Evolutionary conservation across 768 basidiomycete genomes (phyloP), one percentile per base, ranked within the genome.

Genomic region (Tulasnella sp.): DNA sequence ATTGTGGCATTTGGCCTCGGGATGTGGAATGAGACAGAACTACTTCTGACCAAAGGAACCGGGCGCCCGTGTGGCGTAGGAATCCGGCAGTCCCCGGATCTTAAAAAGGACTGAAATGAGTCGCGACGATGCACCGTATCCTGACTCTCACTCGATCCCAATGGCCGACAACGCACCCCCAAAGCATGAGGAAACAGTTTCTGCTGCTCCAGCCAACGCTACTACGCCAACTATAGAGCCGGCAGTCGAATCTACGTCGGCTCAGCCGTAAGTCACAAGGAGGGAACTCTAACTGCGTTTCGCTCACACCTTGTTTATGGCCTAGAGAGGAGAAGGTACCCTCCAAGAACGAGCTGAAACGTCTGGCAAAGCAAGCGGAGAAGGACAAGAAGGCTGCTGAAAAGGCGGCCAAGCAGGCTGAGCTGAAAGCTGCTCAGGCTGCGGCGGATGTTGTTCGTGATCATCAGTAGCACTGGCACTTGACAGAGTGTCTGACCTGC

Each of bases 321-420:
- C 14, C 52, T 32, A 59, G 52, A 29, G 52, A 59, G 52, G 52
- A 14, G 5, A 59, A 59, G 26, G 52, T 2, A 59, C 92, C 89
- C 7, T 88, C 89, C 71, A 98, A 97, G 82, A 92, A 84, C 77
- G 94, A 95, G 77, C 79, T 94, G 73, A 98, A 98, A 84, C 95
- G 94, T 81, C 87, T 88, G 37, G 90, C 90, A 37, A 98, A 97
- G 80, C 90, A 90, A 63, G 90, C 88, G 14, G 92, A 95, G 81
- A 98, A 98, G 76, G 91, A 90, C 63, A 88, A 88, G 81, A 95
- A 93, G 79, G 90, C 89, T 7, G 91, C 91, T 52, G 94, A 95
- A 79, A 90, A 89, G 76, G 90, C 88, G 6, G 91, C 90, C 9
- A 90, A 88, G 76, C 88, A 91, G 75, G 84, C 88, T 62, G 92